A percentile compares a stretch with the other conserved stretches of the same genome.
Conservation (phyloP, 2,329 filamentous ascomycete genomes). For the Karstenula rhodostoma region DNA sequence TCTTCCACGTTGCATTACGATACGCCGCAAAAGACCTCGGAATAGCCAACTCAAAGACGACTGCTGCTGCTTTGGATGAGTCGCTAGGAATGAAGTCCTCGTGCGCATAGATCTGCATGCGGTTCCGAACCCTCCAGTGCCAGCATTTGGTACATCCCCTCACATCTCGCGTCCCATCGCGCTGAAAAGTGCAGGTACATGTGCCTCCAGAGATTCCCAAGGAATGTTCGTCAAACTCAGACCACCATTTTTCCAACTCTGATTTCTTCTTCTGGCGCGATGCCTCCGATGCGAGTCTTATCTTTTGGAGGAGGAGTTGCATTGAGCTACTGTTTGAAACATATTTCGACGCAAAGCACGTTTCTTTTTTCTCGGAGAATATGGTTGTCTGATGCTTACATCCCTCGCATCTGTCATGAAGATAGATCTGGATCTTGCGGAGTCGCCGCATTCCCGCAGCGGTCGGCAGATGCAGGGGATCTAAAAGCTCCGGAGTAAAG, state of each 20-base stretch:
- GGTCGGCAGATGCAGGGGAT: slow-evolving; percentile 61
- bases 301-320: slow-evolving; percentile 36
- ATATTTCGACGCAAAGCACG: slow-evolving; percentile 57
- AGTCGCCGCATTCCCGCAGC: slow-evolving; percentile 60
- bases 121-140: slow-evolving; percentile 40
- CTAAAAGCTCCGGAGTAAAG: slow-evolving; percentile 59
- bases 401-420: slow-evolving; percentile 48
- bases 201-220: slow-evolving; percentile 40
- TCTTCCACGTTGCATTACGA: slow-evolving; percentile 59
- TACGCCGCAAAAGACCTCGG: slow-evolving; percentile 57
- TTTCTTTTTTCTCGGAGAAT: slow-evolving; percentile 51
- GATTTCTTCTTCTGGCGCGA: slow-evolving; percentile 44
- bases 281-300: slow-evolving; percentile 39
- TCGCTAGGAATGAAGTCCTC: slow-evolving; percentile 59
- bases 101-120: slow-evolving; percentile 55
- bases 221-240: slow-evolving; percentile 50
- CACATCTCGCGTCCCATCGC: slow-evolving; percentile 20
- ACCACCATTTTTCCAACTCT: slow-evolving; percentile 44
- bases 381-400: slow-evolving; percentile 49
- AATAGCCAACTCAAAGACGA: slow-evolving; percentile 61
- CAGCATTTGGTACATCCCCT: slow-evolving; percentile 56
- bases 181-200: slow-evolving; percentile 37
- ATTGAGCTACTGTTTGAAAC: slow-evolving; percentile 40
- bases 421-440: slow-evolving; percentile 57
- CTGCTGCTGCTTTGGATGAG: slow-evolving; percentile 40